Base-by-base conservation (phyloP, 129 eudicot species). In the Logfia minima region DNA sequence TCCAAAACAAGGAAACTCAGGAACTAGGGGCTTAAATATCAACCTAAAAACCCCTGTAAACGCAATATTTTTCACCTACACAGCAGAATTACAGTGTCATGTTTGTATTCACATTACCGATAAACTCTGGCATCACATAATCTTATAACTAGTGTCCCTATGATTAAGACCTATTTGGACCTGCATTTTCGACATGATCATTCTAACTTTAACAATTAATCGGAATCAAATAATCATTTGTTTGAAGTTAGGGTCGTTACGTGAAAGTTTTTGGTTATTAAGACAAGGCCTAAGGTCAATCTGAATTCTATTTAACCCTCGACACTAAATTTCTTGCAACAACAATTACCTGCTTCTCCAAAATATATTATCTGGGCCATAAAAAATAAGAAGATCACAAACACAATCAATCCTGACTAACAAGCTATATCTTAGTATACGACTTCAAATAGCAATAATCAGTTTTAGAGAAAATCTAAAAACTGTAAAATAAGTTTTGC, bases 31-130 rank as follows among this genome's bases (percentile, higher is more conserved):
- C 81, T 89, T 93, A 76, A 93, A 93, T 17, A 93, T 93, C 90
- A 93, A 77, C 80, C 98, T 88, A 87, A 93, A 93, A 75, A 93
- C 84, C 70, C 98, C 98, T 24, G 98, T 88, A 79, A 93, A 93
- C 18, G 86, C 87, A 71, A 93, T 90, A 78, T 93, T 89, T 63
- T 93, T 93, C 72, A 93, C 97, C 98, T 93, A 70, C 60, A 87
- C 48, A 45, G 48, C 9, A 80, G 9, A 58, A 43, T 24, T 26
- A 76, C 24, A 18, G 24, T 41, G 52, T 74, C 62, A 80, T 48
- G 26, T 39, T 52, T 72, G 78, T 72, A 72, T 71, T 65, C 71
- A 61, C 62, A 48, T 48, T 48, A 48, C 18, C 5, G 5, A 48
- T 11, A 48, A 48, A 48, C 55, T 48, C 55, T 64, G 58, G 78